phyloP scores from a whole-genome alignment of 345 rosid species.

The Cochlearia excelsa region DNA sequence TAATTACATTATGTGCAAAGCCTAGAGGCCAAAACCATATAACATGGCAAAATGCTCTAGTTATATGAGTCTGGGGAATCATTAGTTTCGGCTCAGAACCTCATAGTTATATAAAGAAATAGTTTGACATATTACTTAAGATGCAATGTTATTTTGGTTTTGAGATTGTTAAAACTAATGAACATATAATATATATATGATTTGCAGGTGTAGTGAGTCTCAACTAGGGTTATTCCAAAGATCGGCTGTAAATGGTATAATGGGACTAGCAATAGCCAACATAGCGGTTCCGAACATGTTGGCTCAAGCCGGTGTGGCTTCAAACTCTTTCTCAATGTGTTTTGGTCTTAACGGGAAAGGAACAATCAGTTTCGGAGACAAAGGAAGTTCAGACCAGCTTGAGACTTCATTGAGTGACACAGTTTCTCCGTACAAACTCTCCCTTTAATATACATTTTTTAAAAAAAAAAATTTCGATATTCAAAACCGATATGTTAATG shows the following conservation, averaged over 20 bases:
- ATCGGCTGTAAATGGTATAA: conserved; percentile 81
- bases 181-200: not conserved
- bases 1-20: too few relatives aligned
- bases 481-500: too few relatives aligned
- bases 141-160: too few relatives aligned
- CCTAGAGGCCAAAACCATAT: too few relatives aligned
- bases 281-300: conserved; percentile 82
- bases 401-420: conserved; percentile 67
- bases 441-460: not conserved
- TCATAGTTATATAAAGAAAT: too few relatives aligned
- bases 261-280: conserved; percentile 74
- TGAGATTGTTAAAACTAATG: not conserved
- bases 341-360: conserved; percentile 64
- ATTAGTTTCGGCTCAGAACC: too few relatives aligned
- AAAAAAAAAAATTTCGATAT: too few relatives aligned
- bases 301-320: conserved; percentile 53
- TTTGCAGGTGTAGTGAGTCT: conserved; percentile 65
- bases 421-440: conserved; percentile 42
- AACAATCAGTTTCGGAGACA: conserved; percentile 89
- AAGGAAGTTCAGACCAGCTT: conserved; percentile 75
- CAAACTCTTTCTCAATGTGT: conserved; percentile 94
- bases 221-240: conserved; percentile 72
- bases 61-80: too few relatives aligned
- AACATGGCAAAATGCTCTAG: too few relatives aligned
- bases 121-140: too few relatives aligned